A percentile compares a stretch with the other conserved stretches of the same genome.
These are phyloP conservation scores for Colletotrichum sp. DNA, from an alignment of 2,329 filamentous ascomycete genomes.

Conservation along the genomic window DNA sequence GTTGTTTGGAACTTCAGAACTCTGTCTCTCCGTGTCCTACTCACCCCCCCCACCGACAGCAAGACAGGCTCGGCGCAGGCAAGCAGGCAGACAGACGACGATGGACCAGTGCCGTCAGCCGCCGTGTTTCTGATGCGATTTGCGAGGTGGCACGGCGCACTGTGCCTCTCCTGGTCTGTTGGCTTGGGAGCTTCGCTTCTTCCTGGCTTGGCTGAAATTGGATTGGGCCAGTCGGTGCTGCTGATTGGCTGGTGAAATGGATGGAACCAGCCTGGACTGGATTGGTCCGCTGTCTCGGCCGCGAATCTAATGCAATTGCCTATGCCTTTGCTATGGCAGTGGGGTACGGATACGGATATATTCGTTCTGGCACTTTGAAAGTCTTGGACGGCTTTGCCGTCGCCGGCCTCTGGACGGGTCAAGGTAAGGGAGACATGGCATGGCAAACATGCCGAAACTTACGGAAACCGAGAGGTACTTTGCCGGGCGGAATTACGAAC, in stretches of 20 bases:
- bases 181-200: not conserved
- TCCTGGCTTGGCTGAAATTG: not conserved
- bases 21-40: not conserved
- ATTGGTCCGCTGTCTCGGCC: not conserved
- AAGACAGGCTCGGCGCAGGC: not conserved
- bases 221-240: not conserved
- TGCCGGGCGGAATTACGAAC: not conserved
- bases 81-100: not conserved
- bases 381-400: not conserved
- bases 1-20: not conserved
- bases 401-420: not conserved
- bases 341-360: not conserved
- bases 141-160: not conserved
- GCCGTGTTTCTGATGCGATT: conserved; percentile 1
- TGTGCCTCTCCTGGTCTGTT: not conserved
- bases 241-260: not conserved
- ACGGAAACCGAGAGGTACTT: not conserved
- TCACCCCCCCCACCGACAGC: not conserved
- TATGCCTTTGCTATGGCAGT: not conserved
- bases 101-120: conserved; percentile 5
- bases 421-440: not conserved
- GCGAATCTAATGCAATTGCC: not conserved
- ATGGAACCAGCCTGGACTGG: not conserved
- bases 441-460: not conserved
- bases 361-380: not conserved